Base-by-base conservation (phyloP, 345 rosid species). In the Eucalyptus sp. region DNA sequence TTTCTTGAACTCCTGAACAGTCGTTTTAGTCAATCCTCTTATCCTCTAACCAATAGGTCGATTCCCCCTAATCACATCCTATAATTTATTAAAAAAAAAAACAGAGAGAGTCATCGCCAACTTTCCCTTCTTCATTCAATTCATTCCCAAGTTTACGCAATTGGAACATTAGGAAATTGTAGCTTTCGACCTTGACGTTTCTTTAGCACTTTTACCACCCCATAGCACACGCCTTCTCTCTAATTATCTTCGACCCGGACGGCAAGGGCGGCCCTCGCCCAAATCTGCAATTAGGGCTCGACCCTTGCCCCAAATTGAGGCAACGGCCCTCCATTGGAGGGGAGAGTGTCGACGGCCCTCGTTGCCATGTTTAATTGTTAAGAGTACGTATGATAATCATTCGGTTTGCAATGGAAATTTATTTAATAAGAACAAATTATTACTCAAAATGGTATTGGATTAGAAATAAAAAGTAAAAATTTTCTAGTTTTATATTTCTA, bases 361-460 rank as follows among this genome's bases (percentile, higher is more conserved):
- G 8, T 52, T 52, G 2, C 10, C 25, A 52, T 0, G 10, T 2
- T 1, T 7, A 2, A 3, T 0, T 8, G 0, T 1, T 52, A 52
- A 52, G 0, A 20, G 5, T 52, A 20, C 2, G 0, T 52, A 52
- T 8, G 25, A 0, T 52, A 52, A 52, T 4, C 8, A 2, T 52
- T 52, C 0, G 2, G 1, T 52, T 52, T 52, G 25, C 8, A 7
- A 52, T 2, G 2, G 10, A 52, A 52, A 52, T 2, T 52, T 10
- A 52, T 52, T 52, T 52, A 52, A 52, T 52, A 52, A 18, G 25
- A 3, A 52, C 22, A 52, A 18, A 7, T 18, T 52, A 7, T 52
- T 52, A 51, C 3, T 7, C 4, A 18, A 51, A 52, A 17, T 52
- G 4, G 24, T 52, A 52, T 52, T 7, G 4, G 1, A 7, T 3